Evolutionary conservation across 2,329 filamentous ascomycete genomes (phyloP).

Genomic region (Seiridium cupressi): DNA sequence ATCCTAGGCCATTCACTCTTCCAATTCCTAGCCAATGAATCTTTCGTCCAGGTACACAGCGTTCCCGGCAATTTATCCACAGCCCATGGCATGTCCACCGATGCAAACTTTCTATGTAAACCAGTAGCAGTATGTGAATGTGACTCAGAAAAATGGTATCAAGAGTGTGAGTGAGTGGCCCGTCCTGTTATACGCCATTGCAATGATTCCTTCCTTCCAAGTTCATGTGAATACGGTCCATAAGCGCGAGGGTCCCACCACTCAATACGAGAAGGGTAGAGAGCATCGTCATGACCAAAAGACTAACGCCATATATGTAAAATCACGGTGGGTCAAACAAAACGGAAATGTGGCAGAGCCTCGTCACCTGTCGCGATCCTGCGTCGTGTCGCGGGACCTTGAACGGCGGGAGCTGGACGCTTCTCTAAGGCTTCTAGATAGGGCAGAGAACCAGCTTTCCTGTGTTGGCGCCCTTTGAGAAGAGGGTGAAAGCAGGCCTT

Average conservation of each 20-base stretch:
- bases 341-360: not conserved
- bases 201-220: not conserved
- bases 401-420: not conserved
- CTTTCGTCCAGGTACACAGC: no score
- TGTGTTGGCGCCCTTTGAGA: conserved; percentile 17
- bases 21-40: no score
- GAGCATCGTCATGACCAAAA: conserved; percentile 3
- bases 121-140: not conserved
- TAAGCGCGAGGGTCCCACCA: not conserved
- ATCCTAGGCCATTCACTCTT: not conserved
- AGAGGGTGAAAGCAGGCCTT: conserved; percentile 31
- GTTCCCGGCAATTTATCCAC: no score
- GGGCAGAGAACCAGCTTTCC: conserved; percentile 35
- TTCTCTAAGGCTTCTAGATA: conserved; percentile 6
- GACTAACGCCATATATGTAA: conserved; percentile 6
- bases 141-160: conserved; percentile 6
- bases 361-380: conserved; percentile 4
- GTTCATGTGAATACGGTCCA: not conserved
- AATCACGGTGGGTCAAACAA: not conserved
- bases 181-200: conserved; percentile 3
- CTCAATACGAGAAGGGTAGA: not conserved
- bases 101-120: conserved; percentile 2
- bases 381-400: not conserved
- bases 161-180: conserved; percentile 5
- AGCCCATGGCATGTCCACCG: not conserved